phyloP scores from a whole-genome alignment of 768 basidiomycete species.

The Lentinus brumalis region DNA sequence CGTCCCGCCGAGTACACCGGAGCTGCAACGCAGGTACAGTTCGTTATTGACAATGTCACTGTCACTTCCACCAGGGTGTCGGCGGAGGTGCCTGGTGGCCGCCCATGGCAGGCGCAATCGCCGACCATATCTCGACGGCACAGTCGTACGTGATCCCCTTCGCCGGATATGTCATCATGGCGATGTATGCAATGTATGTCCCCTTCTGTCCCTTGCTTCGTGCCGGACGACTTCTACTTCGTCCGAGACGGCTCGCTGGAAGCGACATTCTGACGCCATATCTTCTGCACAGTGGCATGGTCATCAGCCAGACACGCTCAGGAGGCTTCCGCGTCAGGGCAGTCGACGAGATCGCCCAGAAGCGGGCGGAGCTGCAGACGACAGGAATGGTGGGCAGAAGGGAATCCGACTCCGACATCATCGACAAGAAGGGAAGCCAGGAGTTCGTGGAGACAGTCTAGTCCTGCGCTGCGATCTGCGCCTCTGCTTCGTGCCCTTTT shows the following conservation, averaged over 20 bases:
- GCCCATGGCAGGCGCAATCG: slow-evolving; percentile 57
- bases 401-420: slow-evolving; percentile 15
- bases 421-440: slow-evolving; percentile 23
- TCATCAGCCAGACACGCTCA: slow-evolving; percentile 50
- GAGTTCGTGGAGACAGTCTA: slow-evolving; percentile 21
- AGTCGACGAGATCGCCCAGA: slow-evolving; percentile 42
- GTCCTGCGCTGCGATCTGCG: neutral
- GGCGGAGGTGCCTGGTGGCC: slow-evolving; percentile 74
- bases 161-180: slow-evolving; percentile 60
- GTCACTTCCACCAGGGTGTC: slow-evolving; percentile 43
- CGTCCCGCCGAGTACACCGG: slow-evolving; percentile 6
- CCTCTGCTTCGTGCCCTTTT: neutral
- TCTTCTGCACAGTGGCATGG: slow-evolving; percentile 47
- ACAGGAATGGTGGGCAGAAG: neutral
- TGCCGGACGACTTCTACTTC: neutral
- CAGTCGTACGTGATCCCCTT: slow-evolving; percentile 63
- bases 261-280: neutral
- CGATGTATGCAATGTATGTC: slow-evolving; percentile 56
- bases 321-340: slow-evolving; percentile 53
- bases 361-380: slow-evolving; percentile 17
- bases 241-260: neutral
- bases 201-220: neutral
- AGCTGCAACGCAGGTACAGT: neutral
- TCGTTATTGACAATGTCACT: neutral
- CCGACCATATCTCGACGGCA: slow-evolving; percentile 47